phyloP scores from a whole-genome alignment of 495 filamentous ascomycete genomes.

The Aspergillus carlsbadensis region DNA sequence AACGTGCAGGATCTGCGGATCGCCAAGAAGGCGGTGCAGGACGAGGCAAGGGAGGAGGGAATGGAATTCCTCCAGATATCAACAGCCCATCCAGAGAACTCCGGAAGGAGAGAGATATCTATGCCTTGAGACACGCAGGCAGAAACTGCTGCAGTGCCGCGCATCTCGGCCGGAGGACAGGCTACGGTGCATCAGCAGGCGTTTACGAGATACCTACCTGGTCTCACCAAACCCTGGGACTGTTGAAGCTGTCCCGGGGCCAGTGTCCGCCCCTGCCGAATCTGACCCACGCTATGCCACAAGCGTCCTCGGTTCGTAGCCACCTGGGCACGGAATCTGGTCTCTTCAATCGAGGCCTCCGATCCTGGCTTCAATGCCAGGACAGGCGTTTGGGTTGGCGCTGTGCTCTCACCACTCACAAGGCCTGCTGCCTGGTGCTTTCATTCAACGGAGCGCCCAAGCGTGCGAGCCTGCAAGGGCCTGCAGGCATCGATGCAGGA shows the following conservation, averaged over 20 bases:
- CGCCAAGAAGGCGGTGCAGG: conserved; percentile 26
- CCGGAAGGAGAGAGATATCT: background rate
- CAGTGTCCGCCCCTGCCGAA: conserved; percentile 8
- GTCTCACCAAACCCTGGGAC: background rate
- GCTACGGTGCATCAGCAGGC: background rate
- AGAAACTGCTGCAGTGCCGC: background rate
- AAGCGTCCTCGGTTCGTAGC: no score
- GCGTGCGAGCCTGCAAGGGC: conserved; percentile 14
- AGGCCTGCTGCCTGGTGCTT: conserved; percentile 8
- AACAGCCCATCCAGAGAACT: no score
- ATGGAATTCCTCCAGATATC: background rate
- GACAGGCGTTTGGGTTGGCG: conserved; percentile 2
- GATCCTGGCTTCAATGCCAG: conserved; percentile 7
- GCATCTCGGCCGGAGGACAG: background rate
- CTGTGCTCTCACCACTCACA: conserved; percentile 6
- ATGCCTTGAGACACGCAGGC: background rate
- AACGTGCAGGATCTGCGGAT: conserved; percentile 21
- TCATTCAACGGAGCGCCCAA: background rate
- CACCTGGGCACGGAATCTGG: background rate
- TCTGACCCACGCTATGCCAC: conserved; percentile 5
- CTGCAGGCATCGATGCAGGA: conserved; percentile 14
- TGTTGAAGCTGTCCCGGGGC: no score
- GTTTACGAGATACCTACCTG: background rate
- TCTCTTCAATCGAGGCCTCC: background rate
- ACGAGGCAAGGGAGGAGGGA: conserved; percentile 20